These are phyloP conservation scores for Rauvolfia tetraphylla DNA, from an alignment of 257 asterid genomes.

Conservation along the genomic window DNA sequence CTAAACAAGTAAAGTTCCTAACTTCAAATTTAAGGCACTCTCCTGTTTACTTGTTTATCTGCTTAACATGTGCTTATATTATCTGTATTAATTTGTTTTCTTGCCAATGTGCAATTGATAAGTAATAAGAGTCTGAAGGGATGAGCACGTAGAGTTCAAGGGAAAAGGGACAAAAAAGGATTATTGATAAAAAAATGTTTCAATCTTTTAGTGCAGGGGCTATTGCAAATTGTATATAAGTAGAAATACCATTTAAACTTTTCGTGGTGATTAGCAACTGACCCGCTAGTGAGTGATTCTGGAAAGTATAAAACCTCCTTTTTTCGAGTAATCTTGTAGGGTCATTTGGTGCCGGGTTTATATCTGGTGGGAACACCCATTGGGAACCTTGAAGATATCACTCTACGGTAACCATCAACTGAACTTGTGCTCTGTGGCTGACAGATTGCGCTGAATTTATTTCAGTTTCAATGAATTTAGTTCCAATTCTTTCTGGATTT, in stretches of 20 bases:
- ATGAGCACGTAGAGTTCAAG: not conserved
- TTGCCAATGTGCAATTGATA: not conserved
- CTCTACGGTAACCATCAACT: slow-evolving; percentile 49
- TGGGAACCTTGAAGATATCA: slow-evolving; percentile 96
- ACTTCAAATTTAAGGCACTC: not conserved
- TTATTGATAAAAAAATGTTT: not conserved
- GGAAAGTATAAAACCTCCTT: not conserved
- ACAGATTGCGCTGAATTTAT: not conserved
- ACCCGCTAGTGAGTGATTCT: not conserved
- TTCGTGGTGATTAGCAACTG: not conserved
- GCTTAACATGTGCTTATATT: not conserved
- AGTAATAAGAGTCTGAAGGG: not conserved
- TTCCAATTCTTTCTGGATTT: not conserved
- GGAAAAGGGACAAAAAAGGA: not conserved
- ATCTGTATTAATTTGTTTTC: not conserved
- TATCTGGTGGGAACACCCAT: slow-evolving; percentile 94
- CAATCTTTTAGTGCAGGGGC: not conserved
- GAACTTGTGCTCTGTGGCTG: not conserved
- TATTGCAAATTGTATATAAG: not conserved
- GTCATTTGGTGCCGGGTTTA: slow-evolving; percentile 75
- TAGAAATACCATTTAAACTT: not conserved
- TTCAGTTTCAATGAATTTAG: slow-evolving; percentile 3
- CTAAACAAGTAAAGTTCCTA: slow-evolving; percentile 19
- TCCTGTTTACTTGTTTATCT: not conserved
- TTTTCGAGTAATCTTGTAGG: slow-evolving; percentile 34